These are phyloP conservation scores for Colletotrichum noveboracense DNA, from an alignment of 2,329 filamentous ascomycete species.

Conservation along the genomic window DNA sequence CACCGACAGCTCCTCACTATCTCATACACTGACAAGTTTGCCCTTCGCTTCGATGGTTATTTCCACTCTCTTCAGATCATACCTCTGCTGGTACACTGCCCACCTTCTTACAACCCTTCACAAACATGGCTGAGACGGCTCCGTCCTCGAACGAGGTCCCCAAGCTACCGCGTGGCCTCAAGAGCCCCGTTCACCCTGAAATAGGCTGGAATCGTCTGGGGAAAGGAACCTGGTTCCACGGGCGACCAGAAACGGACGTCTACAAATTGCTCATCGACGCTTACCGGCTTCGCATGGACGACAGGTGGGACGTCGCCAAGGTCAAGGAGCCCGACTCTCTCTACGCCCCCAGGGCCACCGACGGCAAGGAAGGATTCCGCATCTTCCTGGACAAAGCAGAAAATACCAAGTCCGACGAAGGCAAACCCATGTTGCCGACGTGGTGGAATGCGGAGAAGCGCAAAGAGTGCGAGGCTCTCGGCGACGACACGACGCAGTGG, in stretches of 20 bases:
- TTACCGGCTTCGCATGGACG: conserved; percentile 49
- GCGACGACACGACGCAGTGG: conserved; percentile 34
- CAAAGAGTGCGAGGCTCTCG: conserved; percentile 40
- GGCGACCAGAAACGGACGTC: conserved; percentile 46
- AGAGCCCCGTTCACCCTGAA: conserved; percentile 29
- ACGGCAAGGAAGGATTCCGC: conserved; percentile 35
- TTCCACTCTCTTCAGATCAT: too few relatives aligned
- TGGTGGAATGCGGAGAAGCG: conserved; percentile 50
- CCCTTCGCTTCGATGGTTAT: too few relatives aligned
- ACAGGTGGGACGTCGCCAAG: conserved; percentile 32
- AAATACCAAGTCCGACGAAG: conserved; percentile 3
- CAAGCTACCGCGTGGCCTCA: neutral
- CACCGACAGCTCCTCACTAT: neutral
- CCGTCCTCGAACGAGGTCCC: too few relatives aligned
- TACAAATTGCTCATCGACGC: conserved; percentile 51
- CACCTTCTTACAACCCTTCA: rapidly evolving
- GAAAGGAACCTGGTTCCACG: conserved; percentile 44
- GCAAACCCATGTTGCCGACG: conserved; percentile 38
- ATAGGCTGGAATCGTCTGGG: conserved; percentile 32
- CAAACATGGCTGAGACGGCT: too few relatives aligned
- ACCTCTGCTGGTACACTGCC: too few relatives aligned
- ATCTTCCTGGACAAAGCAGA: conserved; percentile 35
- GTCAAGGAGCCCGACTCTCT: neutral
- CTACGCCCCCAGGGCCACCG: conserved; percentile 21
- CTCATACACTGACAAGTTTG: neutral